These are phyloP conservation scores for Fusarium multiceps DNA, from an alignment of 2,329 filamentous ascomycete genomes.

Conservation along the genomic window DNA sequence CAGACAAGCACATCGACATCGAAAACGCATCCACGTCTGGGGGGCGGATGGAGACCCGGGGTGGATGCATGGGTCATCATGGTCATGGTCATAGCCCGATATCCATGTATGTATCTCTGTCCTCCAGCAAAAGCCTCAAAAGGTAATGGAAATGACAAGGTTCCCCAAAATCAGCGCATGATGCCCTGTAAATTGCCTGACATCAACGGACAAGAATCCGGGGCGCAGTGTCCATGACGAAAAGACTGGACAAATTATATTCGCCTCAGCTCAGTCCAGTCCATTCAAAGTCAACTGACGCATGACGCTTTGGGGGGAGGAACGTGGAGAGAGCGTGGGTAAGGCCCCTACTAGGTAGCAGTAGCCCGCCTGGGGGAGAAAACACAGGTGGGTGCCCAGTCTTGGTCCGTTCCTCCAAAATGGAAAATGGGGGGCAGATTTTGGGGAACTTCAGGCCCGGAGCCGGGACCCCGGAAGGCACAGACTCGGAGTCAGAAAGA, in stretches of 20 bases:
- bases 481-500: slow-evolving; percentile 2
- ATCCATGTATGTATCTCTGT: too few species aligned
- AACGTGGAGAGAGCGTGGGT: slow-evolving; percentile 32
- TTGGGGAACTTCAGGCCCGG: slow-evolving; percentile 31
- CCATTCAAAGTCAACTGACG: slow-evolving; percentile 14
- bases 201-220: slow-evolving; percentile 9
- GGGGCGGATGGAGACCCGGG: slow-evolving; percentile 42
- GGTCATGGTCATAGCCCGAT: not conserved
- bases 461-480: slow-evolving; percentile 41
- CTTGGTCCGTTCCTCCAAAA: not conserved
- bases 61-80: slow-evolving; percentile 31
- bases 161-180: slow-evolving; percentile 42
- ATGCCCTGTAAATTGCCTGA: slow-evolving; percentile 42
- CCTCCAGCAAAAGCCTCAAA: not conserved
- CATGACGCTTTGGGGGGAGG: slow-evolving; percentile 17
- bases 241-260: slow-evolving; percentile 22
- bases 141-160: slow-evolving; percentile 4
- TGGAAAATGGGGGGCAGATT: slow-evolving; percentile 21
- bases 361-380: slow-evolving; percentile 16
- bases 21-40: slow-evolving; percentile 41
- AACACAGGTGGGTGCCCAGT: slow-evolving; percentile 35
- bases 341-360: not conserved
- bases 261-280: slow-evolving; percentile 21
- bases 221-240: slow-evolving; percentile 36
- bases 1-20: slow-evolving; percentile 33